Conservation (phyloP, 306 rosid genomes). For the Pterocarpus santalinus region DNA sequence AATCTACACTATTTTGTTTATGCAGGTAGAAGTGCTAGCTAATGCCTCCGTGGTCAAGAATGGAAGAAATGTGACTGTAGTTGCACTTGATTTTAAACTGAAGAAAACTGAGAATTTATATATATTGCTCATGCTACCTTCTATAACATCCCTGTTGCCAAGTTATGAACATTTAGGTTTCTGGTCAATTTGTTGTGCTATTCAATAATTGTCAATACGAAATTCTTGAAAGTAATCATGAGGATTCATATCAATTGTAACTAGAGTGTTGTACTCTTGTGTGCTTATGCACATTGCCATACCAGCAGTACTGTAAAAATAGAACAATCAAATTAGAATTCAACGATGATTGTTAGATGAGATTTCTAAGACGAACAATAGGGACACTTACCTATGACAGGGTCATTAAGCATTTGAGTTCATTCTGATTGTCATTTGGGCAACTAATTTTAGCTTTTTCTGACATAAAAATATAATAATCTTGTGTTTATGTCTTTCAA, state of each 20-base stretch:
- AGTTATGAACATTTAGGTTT: slow-evolving; percentile 48
- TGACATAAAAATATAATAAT: no score
- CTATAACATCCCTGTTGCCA: slow-evolving; percentile 66
- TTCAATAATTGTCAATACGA: background rate
- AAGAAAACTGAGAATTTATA: slow-evolving; percentile 55
- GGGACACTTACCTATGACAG: no score
- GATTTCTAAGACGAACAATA: no score
- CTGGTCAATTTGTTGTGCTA: background rate
- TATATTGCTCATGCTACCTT: slow-evolving; percentile 70
- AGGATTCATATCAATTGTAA: background rate
- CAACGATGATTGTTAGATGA: background rate
- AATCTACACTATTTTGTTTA: background rate
- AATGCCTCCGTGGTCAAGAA: slow-evolving; percentile 64
- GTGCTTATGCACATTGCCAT: background rate
- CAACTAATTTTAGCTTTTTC: no score
- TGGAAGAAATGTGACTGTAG: slow-evolving; percentile 75
- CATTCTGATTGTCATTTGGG: no score
- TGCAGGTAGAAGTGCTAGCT: slow-evolving; percentile 65
- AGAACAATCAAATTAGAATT: background rate
- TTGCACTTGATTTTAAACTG: slow-evolving; percentile 62
- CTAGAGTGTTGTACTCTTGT: background rate
- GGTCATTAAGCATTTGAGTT: no score
- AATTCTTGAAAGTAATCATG: background rate
- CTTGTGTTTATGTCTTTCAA: no score
- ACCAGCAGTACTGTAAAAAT: background rate